A percentile compares a stretch with the other conserved stretches of the same genome.
phyloP scores from a whole-genome alignment of 2,329 filamentous ascomycete genomes.

The Berkeleyomyces rouxiae region DNA sequence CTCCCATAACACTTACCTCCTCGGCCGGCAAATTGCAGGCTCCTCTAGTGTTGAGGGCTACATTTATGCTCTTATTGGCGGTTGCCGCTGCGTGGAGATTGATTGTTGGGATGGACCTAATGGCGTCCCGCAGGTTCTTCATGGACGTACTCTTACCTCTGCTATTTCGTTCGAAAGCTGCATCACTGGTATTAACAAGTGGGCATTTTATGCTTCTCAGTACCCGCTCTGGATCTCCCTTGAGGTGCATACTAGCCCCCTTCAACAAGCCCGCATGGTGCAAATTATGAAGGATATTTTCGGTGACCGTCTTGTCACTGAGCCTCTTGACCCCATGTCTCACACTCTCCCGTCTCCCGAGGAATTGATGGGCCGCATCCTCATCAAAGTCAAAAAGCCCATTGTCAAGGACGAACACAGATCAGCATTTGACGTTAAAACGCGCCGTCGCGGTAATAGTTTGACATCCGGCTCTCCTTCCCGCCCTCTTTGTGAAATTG shows the following conservation, averaged over 20 bases:
- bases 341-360: constrained; percentile 68
- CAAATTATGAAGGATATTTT: constrained; percentile 77
- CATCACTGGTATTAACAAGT: constrained; percentile 83
- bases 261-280: constrained; percentile 78
- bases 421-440: constrained; percentile 23
- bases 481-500: constrained; percentile 37
- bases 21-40: constrained; percentile 78
- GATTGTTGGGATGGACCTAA: constrained; percentile 95
- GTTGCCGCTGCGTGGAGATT: constrained; percentile 90
- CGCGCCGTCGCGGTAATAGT: constrained; percentile 47
- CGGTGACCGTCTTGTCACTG: constrained; percentile 58
- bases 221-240: constrained; percentile 90
- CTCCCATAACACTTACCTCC: constrained; percentile 94
- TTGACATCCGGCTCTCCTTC: constrained; percentile 54
- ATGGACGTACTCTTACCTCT: constrained; percentile 77
- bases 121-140: constrained; percentile 75
- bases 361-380: constrained; percentile 63
- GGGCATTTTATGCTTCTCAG: constrained; percentile 73
- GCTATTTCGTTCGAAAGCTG: constrained; percentile 82
- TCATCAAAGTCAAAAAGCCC: constrained; percentile 89
- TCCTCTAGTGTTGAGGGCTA: constrained; percentile 91
- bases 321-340: constrained; percentile 53
- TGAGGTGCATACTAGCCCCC: constrained; percentile 76
- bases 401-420: constrained; percentile 26
- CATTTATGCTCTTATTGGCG: constrained; percentile 70